These are phyloP conservation scores for Colletotrichum shisoi DNA, from an alignment of 2,329 filamentous ascomycete genomes.

Conservation along the genomic window DNA sequence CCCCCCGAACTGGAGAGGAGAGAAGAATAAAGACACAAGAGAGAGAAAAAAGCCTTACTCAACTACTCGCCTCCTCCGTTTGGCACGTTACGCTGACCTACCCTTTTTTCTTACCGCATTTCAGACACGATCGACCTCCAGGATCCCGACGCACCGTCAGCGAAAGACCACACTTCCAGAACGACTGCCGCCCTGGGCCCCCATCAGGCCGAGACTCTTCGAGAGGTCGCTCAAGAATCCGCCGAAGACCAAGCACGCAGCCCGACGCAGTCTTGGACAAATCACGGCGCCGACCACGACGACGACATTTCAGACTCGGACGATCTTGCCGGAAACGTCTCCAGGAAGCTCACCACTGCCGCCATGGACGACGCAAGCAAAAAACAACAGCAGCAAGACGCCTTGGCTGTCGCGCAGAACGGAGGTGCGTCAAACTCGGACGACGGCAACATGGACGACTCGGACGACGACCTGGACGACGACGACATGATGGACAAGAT, in stretches of 20 bases:
- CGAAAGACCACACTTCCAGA: constrained; percentile 74
- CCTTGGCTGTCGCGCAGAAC: constrained; percentile 68
- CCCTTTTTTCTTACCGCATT: constrained; percentile 26
- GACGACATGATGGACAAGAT: constrained; percentile 98
- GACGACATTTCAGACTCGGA: constrained; percentile 56
- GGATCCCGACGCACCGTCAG: constrained; percentile 80
- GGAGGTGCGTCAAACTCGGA: constrained; percentile 61
- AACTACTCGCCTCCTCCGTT: constrained; percentile 7
- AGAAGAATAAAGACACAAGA: not conserved
- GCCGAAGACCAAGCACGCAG: constrained; percentile 74
- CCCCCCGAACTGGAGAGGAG: constrained; percentile 17
- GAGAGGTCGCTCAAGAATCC: constrained; percentile 79
- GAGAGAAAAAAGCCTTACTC: constrained; percentile 2
- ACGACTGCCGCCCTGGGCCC: constrained; percentile 62
- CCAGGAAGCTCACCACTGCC: constrained; percentile 50
- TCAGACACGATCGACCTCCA: constrained; percentile 95
- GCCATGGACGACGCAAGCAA: constrained; percentile 42
- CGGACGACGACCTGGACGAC: constrained; percentile 79
- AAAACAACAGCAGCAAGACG: constrained; percentile 49
- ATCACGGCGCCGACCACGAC: constrained; percentile 51
- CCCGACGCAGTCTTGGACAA: constrained; percentile 65
- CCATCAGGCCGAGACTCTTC: constrained; percentile 85
- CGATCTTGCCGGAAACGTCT: constrained; percentile 54
- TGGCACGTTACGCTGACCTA: constrained; percentile 36
- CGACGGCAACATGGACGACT: constrained; percentile 72